Evolutionary conservation across 805 yeast species (phyloP).

Genomic region (Vanderwaltozyma verrucispora): DNA sequence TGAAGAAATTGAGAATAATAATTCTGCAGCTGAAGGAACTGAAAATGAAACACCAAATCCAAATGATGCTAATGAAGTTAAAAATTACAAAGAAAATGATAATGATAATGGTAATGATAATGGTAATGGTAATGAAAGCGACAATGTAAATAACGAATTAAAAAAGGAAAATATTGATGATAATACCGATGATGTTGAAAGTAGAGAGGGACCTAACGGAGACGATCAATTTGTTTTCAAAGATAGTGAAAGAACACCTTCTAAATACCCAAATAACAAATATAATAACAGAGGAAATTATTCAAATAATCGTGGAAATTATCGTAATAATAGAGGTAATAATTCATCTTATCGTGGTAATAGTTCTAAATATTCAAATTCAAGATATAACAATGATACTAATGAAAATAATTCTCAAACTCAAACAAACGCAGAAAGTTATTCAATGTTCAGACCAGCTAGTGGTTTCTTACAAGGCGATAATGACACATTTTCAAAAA

Average conservation of each 20-base stretch:
- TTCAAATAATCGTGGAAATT: constrained; percentile 4
- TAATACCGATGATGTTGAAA: not conserved
- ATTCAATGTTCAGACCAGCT: constrained; percentile 26
- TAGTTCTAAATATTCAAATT: constrained; percentile 1
- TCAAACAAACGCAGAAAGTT: constrained; percentile 8
- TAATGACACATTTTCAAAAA: not conserved
- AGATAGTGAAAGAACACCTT: constrained; percentile 4
- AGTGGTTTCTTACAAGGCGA: constrained; percentile 21
- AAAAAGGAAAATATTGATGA: not conserved
- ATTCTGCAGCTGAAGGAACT: not conserved
- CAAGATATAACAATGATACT: not conserved
- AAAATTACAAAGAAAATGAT: not conserved
- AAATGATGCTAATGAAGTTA: no score
- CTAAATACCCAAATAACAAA: not conserved
- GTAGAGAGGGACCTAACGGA: not conserved
- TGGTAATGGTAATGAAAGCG: not conserved
- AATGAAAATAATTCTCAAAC: not conserved
- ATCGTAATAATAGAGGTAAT: constrained; percentile 6
- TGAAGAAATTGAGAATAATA: not conserved
- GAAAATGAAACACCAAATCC: not conserved
- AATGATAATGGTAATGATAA: not conserved
- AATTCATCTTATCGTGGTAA: constrained; percentile 2
- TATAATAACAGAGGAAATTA: constrained; percentile 3
- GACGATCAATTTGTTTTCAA: constrained; percentile 10
- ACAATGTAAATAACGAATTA: not conserved